Conservation (phyloP, 192 early-diverging fungal species). For the Coemansia guatemalensis region DNA sequence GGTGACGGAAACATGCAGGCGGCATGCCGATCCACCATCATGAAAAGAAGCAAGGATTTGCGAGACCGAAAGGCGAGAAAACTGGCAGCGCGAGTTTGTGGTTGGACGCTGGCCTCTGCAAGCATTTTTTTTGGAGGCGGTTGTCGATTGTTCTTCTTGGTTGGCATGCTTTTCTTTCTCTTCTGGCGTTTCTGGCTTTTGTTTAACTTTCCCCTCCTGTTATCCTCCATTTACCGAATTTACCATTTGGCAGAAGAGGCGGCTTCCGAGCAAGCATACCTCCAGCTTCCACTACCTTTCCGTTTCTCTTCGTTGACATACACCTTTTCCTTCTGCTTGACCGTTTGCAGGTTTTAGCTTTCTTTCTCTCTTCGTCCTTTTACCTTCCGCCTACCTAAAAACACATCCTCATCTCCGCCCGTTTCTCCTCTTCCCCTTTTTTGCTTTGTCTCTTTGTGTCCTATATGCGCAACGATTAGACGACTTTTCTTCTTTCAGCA, state of each 20-base stretch:
- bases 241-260: neutral
- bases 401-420: neutral
- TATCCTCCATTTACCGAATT: conserved; percentile 2
- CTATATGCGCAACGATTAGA: conserved; percentile 2
- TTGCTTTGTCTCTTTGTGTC: neutral
- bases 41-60: neutral
- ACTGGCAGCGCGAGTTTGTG: neutral
- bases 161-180: neutral
- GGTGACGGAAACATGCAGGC: neutral
- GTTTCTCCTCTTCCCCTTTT: neutral
- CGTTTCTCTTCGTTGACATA: conserved; percentile 6
- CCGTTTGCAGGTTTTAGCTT: neutral
- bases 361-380: neutral
- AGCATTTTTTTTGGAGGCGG: neutral
- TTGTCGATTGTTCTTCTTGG: neutral
- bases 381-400: conserved; percentile 1
- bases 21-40: neutral
- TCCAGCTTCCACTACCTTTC: conserved; percentile 4
- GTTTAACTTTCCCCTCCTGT: neutral
- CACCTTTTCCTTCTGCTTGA: neutral
- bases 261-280: neutral
- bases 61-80: neutral
- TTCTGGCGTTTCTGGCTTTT: neutral
- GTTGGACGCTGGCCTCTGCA: neutral
- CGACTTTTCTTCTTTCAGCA: neutral